Evolutionary conservation across 495 filamentous ascomycete species (phyloP).

Genomic region (Aspergillus panamensis): DNA sequence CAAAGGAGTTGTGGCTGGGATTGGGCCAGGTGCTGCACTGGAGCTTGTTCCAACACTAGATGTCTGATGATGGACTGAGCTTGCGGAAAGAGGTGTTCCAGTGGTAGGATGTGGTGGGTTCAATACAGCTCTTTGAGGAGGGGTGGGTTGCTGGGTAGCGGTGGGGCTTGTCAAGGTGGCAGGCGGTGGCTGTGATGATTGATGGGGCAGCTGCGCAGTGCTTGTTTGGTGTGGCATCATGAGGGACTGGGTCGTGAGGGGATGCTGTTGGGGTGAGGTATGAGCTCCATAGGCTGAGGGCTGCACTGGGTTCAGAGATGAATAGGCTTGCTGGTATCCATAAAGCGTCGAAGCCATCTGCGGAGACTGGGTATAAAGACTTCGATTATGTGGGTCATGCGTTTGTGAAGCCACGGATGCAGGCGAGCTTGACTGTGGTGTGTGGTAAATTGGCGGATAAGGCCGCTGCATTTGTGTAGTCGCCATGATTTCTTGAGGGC

Average conservation of each 20-base stretch:
- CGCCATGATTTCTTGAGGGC: slow-evolving; percentile 90
- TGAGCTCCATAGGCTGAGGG: slow-evolving; percentile 77
- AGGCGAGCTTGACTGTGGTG: slow-evolving; percentile 92
- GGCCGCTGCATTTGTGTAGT: slow-evolving; percentile 79
- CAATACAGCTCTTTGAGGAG: slow-evolving; percentile 38
- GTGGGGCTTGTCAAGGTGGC: slow-evolving; percentile 31
- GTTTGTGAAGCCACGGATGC: slow-evolving; percentile 90
- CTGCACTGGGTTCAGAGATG: slow-evolving; percentile 64
- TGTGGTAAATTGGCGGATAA: slow-evolving; percentile 94
- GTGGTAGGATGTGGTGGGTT: slow-evolving; percentile 41
- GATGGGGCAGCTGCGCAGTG: slow-evolving; percentile 55
- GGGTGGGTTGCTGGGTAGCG: slow-evolving; percentile 46
- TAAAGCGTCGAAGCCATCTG: slow-evolving; percentile 76
- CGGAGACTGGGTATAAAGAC: slow-evolving; percentile 76
- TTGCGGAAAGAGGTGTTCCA: slow-evolving; percentile 53
- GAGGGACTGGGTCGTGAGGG: slow-evolving; percentile 59
- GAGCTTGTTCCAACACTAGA: slow-evolving; percentile 58
- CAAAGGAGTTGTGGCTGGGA: slow-evolving; percentile 93
- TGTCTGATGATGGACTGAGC: slow-evolving; percentile 44
- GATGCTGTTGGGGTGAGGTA: slow-evolving; percentile 62
- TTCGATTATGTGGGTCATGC: slow-evolving; percentile 80
- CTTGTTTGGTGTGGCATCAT: slow-evolving; percentile 67
- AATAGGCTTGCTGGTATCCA: slow-evolving; percentile 65
- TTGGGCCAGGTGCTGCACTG: slow-evolving; percentile 94
- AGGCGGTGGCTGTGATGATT: slow-evolving; percentile 43